These are phyloP conservation scores for Diplodia corticola DNA, from an alignment of 2,329 filamentous ascomycete species.

Conservation along the genomic window DNA sequence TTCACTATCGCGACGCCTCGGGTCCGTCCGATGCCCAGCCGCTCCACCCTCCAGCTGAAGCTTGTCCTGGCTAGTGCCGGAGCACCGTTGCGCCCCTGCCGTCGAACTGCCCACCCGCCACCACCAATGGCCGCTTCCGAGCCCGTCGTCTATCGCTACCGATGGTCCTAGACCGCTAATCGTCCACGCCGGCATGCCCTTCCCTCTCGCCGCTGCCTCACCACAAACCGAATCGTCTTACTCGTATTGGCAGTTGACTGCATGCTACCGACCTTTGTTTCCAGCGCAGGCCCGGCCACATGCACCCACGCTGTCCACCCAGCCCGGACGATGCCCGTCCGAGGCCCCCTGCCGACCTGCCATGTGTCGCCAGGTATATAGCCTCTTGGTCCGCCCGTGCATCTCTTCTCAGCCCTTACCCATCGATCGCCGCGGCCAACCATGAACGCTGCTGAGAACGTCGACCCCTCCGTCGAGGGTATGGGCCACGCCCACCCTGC, in stretches of 20 bases:
- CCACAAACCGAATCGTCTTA: slow-evolving; percentile 8
- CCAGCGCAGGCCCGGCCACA: background rate
- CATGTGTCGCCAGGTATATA: no score
- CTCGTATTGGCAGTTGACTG: slow-evolving; percentile 22
- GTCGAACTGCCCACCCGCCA: no score
- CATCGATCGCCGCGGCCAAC: background rate
- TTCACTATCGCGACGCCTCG: background rate
- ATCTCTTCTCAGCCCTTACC: background rate
- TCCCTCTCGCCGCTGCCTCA: background rate
- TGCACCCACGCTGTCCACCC: slow-evolving; percentile 9
- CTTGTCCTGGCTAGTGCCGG: background rate
- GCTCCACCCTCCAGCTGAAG: background rate
- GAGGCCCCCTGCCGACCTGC: no score
- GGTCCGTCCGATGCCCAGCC: background rate
- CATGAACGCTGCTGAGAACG: slow-evolving; percentile 33
- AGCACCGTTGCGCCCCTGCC: no score
- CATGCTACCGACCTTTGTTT: slow-evolving; percentile 22
- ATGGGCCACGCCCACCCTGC: slow-evolving; percentile 10
- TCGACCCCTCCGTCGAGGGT: slow-evolving; percentile 36
- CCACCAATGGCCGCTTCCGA: background rate
- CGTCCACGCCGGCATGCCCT: background rate
- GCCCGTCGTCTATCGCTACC: background rate
- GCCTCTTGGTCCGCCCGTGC: background rate
- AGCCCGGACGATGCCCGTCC: no score
- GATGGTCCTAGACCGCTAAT: background rate